Conservation (phyloP, 139 green algal species). For the Coccomyxa sp. region DNA sequence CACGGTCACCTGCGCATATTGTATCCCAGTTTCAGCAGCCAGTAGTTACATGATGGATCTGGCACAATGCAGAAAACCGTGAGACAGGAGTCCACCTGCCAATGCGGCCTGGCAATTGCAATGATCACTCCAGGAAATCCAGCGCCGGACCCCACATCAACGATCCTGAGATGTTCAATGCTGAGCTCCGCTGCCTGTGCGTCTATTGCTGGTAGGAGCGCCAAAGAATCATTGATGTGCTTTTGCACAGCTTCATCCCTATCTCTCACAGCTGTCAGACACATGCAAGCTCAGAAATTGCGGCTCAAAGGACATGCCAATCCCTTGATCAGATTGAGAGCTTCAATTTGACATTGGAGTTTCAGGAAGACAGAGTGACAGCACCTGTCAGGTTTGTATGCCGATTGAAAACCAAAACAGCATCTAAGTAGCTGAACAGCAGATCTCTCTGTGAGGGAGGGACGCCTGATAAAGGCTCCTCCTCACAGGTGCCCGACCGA, state of each 20-base stretch:
- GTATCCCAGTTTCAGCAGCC: neutral
- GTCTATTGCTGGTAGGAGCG: slow-evolving; percentile 72
- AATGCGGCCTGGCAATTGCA: slow-evolving; percentile 68
- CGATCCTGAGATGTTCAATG: slow-evolving; percentile 30
- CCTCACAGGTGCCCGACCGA: too few relatives aligned
- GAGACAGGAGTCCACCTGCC: slow-evolving; percentile 25
- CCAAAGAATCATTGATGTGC: slow-evolving; percentile 75
- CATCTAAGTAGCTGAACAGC: slow-evolving; percentile 44
- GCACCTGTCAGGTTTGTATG: slow-evolving; percentile 76
- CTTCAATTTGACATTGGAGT: neutral
- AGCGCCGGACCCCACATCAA: slow-evolving; percentile 88
- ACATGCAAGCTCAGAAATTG: neutral
- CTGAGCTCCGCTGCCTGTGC: neutral
- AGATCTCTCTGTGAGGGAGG: neutral
- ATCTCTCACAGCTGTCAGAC: slow-evolving; percentile 50
- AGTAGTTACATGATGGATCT: neutral
- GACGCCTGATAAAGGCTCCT: too few relatives aligned
- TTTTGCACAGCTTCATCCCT: slow-evolving; percentile 44
- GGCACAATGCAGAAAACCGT: neutral
- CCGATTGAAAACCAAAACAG: slow-evolving; percentile 65
- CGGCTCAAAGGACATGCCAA: too few relatives aligned
- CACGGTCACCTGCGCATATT: slow-evolving; percentile 54
- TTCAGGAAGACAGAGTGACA: neutral
- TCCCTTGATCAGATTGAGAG: neutral
- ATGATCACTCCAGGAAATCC: slow-evolving; percentile 84